Evolutionary conservation across 352 stramenopile species (phyloP), one percentile per base, ranked within the genome.

Genomic region (Pythium plurisporium): DNA sequence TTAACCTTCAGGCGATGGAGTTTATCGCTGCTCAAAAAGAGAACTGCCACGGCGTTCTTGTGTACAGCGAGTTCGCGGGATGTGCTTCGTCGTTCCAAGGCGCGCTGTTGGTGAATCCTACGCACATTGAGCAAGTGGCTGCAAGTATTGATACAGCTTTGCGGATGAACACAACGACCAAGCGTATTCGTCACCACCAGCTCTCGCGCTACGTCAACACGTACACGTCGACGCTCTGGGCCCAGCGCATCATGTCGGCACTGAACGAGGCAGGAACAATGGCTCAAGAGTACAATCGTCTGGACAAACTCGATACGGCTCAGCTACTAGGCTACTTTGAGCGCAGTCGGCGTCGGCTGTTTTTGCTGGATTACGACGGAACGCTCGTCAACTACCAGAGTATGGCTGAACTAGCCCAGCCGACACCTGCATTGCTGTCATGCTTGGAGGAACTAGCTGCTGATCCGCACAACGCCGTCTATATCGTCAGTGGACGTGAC

Each of bases 11-110:
- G 41, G 86, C 82, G 2, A 94, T 96, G 79, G 88, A 96, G 65
- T 96, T 95, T 49, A 90, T 96, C n/a, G 86, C 85, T 2, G 75
- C 81, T 4, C 81, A 91, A 47, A 87, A 86, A 56, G 84, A 87
- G 23, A 85, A 68, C 29, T 90, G 86, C 26, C 82, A 94, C 20
- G 88, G 88, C 0, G 88, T 96, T 19, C 74, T 96, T 4, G 86
- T 96, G 27, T 91, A 96, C 62, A 95, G 84, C 55, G 88, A 96
- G 62, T 96, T 96, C 66, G 87, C 88, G 30, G 88, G 88, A n/a
- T 96, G 87, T 36, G 85, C 87, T 12, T 89, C 86, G 22, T 94
- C 82, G 10, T 95, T 95, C 38, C 86, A 95, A 72, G 87, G 87
- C 9, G 87, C 87, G 11, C 43, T 95, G 59, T 54, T 96, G 26